Base-by-base conservation (phyloP, 495 filamentous ascomycete genomes). In the Xylaria venustula region DNA sequence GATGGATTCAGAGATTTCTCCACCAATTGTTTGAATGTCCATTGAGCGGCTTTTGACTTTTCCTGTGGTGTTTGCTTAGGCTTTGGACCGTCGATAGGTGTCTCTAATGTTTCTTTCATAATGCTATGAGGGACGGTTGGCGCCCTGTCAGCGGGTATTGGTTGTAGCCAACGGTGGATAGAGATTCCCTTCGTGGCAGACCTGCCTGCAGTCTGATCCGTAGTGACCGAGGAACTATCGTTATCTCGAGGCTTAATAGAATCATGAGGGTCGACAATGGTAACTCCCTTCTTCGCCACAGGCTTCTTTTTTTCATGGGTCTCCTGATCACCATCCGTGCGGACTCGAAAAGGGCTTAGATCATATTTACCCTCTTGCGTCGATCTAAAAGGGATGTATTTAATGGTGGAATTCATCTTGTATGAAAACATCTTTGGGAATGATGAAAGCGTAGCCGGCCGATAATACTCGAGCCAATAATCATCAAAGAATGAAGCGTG, bases 391-490 rank as follows among this genome's bases (percentile, higher is more conserved):
- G 91, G 90, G 9, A 93, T 84, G 71, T 92, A 93, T 60, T 85
- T 87, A 48, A 91, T 78, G 0, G 89, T 92, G 0, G 89, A 92
- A 69, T 96, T 96, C 81, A 97, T 89, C 65, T 89, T 90, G 75
- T 87, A 95, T 0, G 91, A 83, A 68, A 95, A 97, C 64, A 96
- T 87, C 73, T 97, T 98, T 8, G 82, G 78, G 60, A 97, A 90
- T 0, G 91, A 91, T 0, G 93, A 94, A 5, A 98, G 72, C 0
- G 88, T 87, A 14, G 88, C 81, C 1, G 94, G 95, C 8, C 92
- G 87, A 71, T 98, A 98, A 69, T 96, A 97, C 65, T 98, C 94
- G n/a, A 93, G 79, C 95, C 95, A 98, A 73, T 95, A 98, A 67
- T 98, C 93, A 65, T 98, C 94, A 61, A 90, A 91, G 48, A 83